Base-by-base conservation (phyloP, 805 yeast species). In the Scheffersomyces stipitis region DNA sequence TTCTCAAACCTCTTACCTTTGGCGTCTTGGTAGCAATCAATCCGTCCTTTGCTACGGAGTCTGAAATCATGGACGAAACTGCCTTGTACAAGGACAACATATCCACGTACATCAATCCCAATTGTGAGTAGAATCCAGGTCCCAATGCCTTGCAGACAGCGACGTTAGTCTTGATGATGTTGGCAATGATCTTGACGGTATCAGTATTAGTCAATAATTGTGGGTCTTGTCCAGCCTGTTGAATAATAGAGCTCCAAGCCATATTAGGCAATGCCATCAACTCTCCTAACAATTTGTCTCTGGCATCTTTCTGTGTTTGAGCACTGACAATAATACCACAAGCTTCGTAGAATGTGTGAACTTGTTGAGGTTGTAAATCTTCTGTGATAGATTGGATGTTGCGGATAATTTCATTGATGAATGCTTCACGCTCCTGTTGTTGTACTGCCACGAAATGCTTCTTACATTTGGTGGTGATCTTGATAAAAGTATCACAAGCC, bases 401-500 rank as follows among this genome's bases (percentile, higher is more conserved):
- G 45, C 80, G 72, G 35, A 93, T 88, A 45, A 93, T 90, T 49
- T 88, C 95, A 56, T 85, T 86, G 48, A 93, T 86, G 54, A 91
- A 91, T 14, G 98, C 96, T 58, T 84, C 95, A 5, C 76, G 60
- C 66, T 95, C 98, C 45, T 82, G 83, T 15, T 80, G 76, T 64
- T 91, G 97, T 49, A 78, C 83, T 33, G 85, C 83, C 28, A 91
- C 96, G 64, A 93, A 93, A 64, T 91, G 97, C 48, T 90, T 81
- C 64, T 89, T 90, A 75, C 99, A 93, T 66, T 93, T 93, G 49
- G 80, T 83, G 15, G 96, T 87, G 61, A 93, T 93, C 63, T 93
- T 93, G 58, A 91, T 91, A 59, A 93, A 93, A 1, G 99, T 93
- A 64, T 93, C 99, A 72, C 99, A 93, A 6, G 99, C 99, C 99